These are phyloP conservation scores for Puya raimondii DNA, from an alignment of 176 grass and related monocot species.

Conservation along the genomic window DNA sequence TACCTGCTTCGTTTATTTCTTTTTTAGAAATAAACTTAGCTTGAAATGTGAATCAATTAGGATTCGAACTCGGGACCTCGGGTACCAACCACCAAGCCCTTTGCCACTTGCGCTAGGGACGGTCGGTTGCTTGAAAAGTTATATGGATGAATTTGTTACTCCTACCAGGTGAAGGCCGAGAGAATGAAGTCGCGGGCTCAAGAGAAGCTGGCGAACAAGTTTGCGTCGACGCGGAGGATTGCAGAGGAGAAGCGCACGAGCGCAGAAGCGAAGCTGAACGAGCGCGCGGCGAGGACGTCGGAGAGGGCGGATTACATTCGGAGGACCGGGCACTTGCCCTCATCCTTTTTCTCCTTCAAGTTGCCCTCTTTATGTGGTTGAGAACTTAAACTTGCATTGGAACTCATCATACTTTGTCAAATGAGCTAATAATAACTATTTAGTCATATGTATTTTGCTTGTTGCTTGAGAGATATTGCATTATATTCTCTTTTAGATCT, in stretches of 20 bases:
- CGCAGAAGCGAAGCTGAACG: conserved; percentile 62
- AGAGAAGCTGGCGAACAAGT: conserved; percentile 56
- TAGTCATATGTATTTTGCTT: no score
- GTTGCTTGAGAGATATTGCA: no score
- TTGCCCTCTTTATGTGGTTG: conserved; percentile 71
- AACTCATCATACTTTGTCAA: not conserved
- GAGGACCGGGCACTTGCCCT: conserved; percentile 73
- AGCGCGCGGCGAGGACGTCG: conserved; percentile 49
- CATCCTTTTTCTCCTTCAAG: conserved; percentile 71
- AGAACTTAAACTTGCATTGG: not conserved
- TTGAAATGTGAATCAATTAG: no score
- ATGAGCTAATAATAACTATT: not conserved
- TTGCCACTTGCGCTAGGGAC: no score
- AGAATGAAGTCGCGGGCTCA: conserved; percentile 71
- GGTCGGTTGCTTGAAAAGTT: no score
- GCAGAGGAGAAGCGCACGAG: conserved; percentile 66
- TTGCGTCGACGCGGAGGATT: conserved; percentile 38
- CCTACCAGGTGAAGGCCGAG: conserved; percentile 65
- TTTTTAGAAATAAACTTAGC: no score
- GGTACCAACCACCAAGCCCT: no score
- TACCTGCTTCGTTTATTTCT: no score
- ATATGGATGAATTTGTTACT: not conserved
- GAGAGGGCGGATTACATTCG: conserved; percentile 79
- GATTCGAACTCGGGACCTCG: no score
- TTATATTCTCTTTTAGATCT: no score